A percentile compares a stretch with the other conserved stretches of the same genome.
Evolutionary conservation across 306 rosid genomes (phyloP).

Genomic region (Ochetophila trinervis): DNA sequence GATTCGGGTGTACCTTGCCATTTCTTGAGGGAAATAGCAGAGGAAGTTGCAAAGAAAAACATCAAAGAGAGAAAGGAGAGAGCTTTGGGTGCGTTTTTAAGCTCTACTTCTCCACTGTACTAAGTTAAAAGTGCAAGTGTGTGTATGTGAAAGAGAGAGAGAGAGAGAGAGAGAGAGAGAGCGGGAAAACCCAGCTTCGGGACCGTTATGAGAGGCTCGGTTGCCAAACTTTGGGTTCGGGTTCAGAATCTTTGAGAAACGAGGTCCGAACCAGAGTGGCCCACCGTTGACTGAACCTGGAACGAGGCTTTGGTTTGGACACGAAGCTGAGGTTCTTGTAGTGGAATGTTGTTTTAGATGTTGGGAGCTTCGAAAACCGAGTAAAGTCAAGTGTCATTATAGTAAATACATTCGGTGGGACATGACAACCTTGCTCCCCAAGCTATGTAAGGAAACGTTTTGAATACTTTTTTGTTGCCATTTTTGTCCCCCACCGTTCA

Average conservation of each 20-base stretch:
- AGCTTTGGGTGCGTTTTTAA: not conserved
- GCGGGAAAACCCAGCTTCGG: slow-evolving; percentile 61
- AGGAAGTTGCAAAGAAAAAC: not conserved
- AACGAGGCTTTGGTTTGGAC: slow-evolving; percentile 33
- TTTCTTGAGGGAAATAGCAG: slow-evolving; percentile 1
- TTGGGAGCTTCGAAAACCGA: slow-evolving; percentile 34
- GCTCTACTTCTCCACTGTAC: slow-evolving; percentile 20
- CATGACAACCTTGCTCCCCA: slow-evolving; percentile 40
- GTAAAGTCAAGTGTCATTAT: slow-evolving; percentile 22
- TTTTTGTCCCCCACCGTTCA: not conserved
- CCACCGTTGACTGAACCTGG: slow-evolving; percentile 33
- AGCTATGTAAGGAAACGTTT: slow-evolving; percentile 18
- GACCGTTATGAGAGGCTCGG: slow-evolving; percentile 27
- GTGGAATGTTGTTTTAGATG: not conserved
- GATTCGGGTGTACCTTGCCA: slow-evolving; percentile 52
- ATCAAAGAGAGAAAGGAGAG: not conserved
- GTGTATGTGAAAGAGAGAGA: slow-evolving; percentile 16
- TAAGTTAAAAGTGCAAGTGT: slow-evolving; percentile 17
- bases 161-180: slow-evolving; percentile 25
- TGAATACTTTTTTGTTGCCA: not conserved
- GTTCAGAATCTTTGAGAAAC: not conserved
- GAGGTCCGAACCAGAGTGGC: not conserved
- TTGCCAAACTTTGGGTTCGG: slow-evolving; percentile 19
- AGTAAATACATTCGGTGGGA: slow-evolving; percentile 4
- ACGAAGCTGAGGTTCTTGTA: slow-evolving; percentile 9